Percentiles rank a stretch among this genome's conserved stretches.
Conservation (phyloP, 1,139 yeast species). For the Yamadazyma spencermartinsiae region DNA sequence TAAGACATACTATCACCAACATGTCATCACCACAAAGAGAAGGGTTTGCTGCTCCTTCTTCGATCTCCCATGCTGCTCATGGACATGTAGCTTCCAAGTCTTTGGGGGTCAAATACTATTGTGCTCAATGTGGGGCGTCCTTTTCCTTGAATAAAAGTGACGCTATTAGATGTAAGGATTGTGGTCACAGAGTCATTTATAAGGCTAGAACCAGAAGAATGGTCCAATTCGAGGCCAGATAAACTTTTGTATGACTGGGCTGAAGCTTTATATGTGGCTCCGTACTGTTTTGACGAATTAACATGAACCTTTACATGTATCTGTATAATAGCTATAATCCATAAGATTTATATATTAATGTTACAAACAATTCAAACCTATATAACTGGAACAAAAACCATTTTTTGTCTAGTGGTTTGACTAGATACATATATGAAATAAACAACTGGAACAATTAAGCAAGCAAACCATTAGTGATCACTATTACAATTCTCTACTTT, state of each 20-base stretch:
- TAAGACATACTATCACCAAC: conserved; percentile 6
- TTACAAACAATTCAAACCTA: conserved; percentile 6
- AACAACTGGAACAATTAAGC: neutral
- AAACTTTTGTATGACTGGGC: conserved; percentile 11
- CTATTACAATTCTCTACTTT: neutral
- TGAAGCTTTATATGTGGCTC: too few relatives aligned
- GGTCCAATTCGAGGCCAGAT: conserved; percentile 64
- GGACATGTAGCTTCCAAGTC: conserved; percentile 64
- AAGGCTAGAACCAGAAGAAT: conserved; percentile 97
- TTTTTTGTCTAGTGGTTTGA: neutral
- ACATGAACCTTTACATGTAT: neutral
- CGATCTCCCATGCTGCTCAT: conserved; percentile 65
- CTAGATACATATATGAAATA: neutral
- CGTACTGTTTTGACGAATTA: neutral
- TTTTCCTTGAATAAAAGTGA: conserved; percentile 89
- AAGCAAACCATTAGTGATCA: too few relatives aligned
- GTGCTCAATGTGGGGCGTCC: conserved; percentile 94
- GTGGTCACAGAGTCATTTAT: conserved; percentile 96
- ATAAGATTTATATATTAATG: conserved; percentile 14
- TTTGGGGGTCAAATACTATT: conserved; percentile 87
- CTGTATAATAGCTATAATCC: conserved; percentile 6
- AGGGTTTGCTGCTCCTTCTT: conserved; percentile 87
- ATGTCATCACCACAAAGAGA: conserved; percentile 76
- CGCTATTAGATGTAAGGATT: conserved; percentile 97
- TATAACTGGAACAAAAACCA: neutral